phyloP scores from a whole-genome alignment of 2,329 filamentous ascomycete genomes.

The Cladophialophora yegresii region DNA sequence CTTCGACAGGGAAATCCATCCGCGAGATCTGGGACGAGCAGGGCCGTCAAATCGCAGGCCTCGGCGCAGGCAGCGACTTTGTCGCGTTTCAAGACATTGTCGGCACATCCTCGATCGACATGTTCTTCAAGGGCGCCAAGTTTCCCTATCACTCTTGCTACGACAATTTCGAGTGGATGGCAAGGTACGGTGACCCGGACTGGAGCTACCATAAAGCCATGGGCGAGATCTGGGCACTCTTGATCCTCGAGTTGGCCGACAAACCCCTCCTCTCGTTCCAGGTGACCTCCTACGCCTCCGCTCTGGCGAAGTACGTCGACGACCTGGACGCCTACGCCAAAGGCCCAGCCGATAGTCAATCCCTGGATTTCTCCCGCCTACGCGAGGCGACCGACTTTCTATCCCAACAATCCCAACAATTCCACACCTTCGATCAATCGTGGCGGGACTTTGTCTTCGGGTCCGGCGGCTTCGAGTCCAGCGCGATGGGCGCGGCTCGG shows the following conservation, averaged over 20 bases:
- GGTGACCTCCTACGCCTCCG: constrained; percentile 69
- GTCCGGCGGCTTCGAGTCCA: constrained; percentile 74
- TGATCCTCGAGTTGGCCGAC: constrained; percentile 84
- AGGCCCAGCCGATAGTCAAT: constrained; percentile 39
- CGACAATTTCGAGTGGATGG: constrained; percentile 87
- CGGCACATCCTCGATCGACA: constrained; percentile 82
- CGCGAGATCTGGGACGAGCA: constrained; percentile 73
- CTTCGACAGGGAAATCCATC: constrained; percentile 61
- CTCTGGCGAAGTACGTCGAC: constrained; percentile 65
- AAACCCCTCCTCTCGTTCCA: constrained; percentile 81
- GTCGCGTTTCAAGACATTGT: constrained; percentile 89
- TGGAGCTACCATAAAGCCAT: constrained; percentile 80
- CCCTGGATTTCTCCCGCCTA: constrained; percentile 60
- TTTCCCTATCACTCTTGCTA: constrained; percentile 82
- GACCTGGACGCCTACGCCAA: constrained; percentile 68
- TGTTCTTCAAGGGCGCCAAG: constrained; percentile 69
- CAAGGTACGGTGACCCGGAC: constrained; percentile 73
- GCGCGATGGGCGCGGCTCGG: constrained; percentile 66
- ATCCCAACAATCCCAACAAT: constrained; percentile 61
- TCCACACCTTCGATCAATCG: constrained; percentile 71
- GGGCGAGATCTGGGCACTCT: constrained; percentile 74
- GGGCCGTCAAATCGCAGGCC: constrained; percentile 62
- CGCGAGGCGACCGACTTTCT: constrained; percentile 65
- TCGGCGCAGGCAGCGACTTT: constrained; percentile 78
- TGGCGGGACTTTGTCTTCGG: constrained; percentile 75